Percentiles rank a stretch among this genome's conserved stretches.
These are phyloP conservation scores for Termitomyces sp. DNA, from an alignment of 1,284 basidiomycete genomes.

Conservation along the genomic window DNA sequence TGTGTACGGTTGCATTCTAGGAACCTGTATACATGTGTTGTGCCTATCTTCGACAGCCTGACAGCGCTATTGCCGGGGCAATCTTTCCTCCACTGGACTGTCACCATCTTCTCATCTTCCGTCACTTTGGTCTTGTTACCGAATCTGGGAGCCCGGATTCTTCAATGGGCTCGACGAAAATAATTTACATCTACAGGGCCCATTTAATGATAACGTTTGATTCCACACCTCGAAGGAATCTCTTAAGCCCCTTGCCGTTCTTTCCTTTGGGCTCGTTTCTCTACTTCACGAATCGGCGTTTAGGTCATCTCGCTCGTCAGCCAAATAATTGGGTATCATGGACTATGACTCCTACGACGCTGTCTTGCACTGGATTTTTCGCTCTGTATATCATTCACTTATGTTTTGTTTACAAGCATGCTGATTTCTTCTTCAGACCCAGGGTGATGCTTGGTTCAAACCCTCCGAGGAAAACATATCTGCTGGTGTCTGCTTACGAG, in stretches of 20 bases:
- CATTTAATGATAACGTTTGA: slow-evolving; percentile 26
- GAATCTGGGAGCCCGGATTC: slow-evolving; percentile 24
- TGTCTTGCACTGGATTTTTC: slow-evolving; percentile 61
- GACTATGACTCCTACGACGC: slow-evolving; percentile 74
- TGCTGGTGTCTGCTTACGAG: slow-evolving; percentile 63
- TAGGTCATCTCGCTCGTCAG: slow-evolving; percentile 22
- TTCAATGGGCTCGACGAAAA: slow-evolving; percentile 20
- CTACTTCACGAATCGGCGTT: slow-evolving; percentile 29
- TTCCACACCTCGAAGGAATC: slow-evolving; percentile 21
- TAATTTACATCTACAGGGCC: slow-evolving; percentile 17
- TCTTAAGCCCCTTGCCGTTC: slow-evolving; percentile 30
- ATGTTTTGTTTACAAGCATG: not conserved
- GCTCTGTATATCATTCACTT: slow-evolving; percentile 28
- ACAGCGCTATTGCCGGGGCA: slow-evolving; percentile 16
- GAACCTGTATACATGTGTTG: slow-evolving; percentile 16
- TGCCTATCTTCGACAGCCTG: slow-evolving; percentile 12
- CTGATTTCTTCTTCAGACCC: slow-evolving; percentile 38
- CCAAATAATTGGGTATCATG: slow-evolving; percentile 38
- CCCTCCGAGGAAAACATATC: slow-evolving; percentile 67
- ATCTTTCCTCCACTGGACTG: slow-evolving; percentile 12
- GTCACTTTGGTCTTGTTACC: slow-evolving; percentile 20
- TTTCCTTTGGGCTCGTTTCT: slow-evolving; percentile 22
- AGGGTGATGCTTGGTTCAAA: slow-evolving; percentile 73
- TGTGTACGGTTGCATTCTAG: slow-evolving; percentile 16
- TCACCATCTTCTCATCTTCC: slow-evolving; percentile 22